Conservation (phyloP, 441 rosid species). For the Aquilaria agallochum region DNA sequence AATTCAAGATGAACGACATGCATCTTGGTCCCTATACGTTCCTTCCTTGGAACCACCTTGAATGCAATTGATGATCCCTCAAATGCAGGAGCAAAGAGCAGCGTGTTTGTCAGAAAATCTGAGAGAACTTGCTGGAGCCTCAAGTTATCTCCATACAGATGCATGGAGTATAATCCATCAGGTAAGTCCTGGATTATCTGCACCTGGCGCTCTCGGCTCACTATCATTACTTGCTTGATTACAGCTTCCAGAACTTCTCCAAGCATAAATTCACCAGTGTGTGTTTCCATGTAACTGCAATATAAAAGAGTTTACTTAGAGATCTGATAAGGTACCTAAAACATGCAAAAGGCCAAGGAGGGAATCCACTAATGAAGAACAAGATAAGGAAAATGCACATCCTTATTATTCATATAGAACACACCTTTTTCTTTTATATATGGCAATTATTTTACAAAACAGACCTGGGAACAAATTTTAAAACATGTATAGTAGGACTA, state of each 20-base stretch:
- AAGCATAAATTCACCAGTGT: conserved; percentile 47
- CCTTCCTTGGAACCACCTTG: conserved; percentile 39
- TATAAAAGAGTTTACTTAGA: too few species aligned
- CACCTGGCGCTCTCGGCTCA: conserved; percentile 54
- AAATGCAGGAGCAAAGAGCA: conserved; percentile 54
- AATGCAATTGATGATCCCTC: conserved; percentile 51
- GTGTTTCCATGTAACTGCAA: conserved; percentile 59
- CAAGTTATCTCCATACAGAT: conserved; percentile 61
- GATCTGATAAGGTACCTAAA: too few species aligned
- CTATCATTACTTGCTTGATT: conserved; percentile 53
- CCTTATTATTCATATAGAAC: too few species aligned
- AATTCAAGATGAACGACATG: conserved; percentile 72
- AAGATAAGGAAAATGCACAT: too few species aligned
- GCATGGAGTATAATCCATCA: conserved; percentile 43
- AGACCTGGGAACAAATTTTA: too few species aligned
- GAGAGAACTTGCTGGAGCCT: conserved; percentile 88
- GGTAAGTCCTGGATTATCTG: conserved; percentile 47
- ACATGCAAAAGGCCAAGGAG: too few species aligned
- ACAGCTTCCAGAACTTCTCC: conserved; percentile 59
- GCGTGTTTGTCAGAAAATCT: conserved; percentile 47
- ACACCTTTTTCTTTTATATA: too few species aligned
- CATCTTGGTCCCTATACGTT: conserved; percentile 56
- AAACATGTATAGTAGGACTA: too few species aligned
- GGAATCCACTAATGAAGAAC: too few species aligned
- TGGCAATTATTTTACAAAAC: too few species aligned